These are phyloP conservation scores for Emergomyces pasteurianus DNA, from an alignment of 2,329 filamentous ascomycete genomes.

Conservation along the genomic window DNA sequence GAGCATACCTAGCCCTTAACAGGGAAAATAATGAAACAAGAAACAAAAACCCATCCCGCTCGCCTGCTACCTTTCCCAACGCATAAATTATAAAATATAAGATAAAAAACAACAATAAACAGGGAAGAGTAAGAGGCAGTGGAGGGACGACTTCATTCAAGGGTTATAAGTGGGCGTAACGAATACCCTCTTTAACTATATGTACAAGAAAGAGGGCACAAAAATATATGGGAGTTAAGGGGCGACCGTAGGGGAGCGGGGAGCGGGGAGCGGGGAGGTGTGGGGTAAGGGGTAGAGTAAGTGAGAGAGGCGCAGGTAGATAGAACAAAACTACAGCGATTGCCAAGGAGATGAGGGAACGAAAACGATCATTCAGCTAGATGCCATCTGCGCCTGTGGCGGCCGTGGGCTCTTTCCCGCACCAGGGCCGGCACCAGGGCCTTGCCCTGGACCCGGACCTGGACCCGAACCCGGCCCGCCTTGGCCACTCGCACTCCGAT, in stretches of 20 bases:
- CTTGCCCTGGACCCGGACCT: neutral
- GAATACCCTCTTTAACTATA: neutral
- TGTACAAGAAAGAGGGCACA: neutral
- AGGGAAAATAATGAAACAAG: neutral
- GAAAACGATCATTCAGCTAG: conserved; percentile 14
- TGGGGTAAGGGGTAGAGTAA: neutral
- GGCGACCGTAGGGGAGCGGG: neutral
- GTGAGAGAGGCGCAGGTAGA: neutral
- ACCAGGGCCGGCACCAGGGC: neutral
- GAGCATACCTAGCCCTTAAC: neutral
- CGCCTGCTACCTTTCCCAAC: neutral
- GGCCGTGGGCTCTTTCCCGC: conserved; percentile 32
- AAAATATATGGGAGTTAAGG: neutral
- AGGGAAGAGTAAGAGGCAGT: neutral
- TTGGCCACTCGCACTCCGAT: conserved; percentile 34
- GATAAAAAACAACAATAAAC: neutral
- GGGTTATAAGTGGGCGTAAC: neutral
- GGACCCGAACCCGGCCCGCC: conserved; percentile 17
- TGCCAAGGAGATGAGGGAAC: neutral
- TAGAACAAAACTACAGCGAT: neutral
- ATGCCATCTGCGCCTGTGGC: conserved; percentile 30
- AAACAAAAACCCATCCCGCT: neutral
- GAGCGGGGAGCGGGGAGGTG: neutral
- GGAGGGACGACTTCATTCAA: neutral
- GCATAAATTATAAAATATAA: neutral